These are phyloP conservation scores for Diaporthe australafricana DNA, from an alignment of 2,329 filamentous ascomycete genomes.

Conservation along the genomic window DNA sequence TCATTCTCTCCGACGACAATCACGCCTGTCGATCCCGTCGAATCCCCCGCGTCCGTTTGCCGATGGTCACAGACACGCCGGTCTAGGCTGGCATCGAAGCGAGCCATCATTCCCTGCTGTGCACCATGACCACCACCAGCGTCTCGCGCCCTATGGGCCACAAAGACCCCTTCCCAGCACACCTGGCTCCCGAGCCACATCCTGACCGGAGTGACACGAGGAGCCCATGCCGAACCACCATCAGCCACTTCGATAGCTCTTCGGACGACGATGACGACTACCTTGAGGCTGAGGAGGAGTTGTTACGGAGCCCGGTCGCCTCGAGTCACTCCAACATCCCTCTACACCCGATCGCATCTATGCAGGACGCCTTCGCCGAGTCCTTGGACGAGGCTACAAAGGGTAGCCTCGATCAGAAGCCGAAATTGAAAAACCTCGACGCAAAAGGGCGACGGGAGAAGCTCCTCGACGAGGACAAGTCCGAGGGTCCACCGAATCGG, in stretches of 20 bases:
- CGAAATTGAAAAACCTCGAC: constrained; percentile 64
- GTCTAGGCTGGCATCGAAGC: constrained; percentile 39
- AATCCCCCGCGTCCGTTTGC: constrained; percentile 30
- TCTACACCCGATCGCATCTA: constrained; percentile 76
- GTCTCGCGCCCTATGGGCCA: constrained; percentile 34
- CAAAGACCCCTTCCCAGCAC: constrained; percentile 27
- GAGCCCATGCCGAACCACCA: constrained; percentile 35
- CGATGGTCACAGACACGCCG: constrained; percentile 38
- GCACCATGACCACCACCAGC: constrained; percentile 36
- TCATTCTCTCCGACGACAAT: constrained; percentile 31
- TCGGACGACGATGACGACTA: constrained; percentile 31
- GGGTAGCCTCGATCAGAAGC: constrained; percentile 58
- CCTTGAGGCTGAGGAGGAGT: neutral
- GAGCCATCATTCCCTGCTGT: constrained; percentile 36
- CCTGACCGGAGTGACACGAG: constrained; percentile 34
- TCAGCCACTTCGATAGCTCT: constrained; percentile 36
- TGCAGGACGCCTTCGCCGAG: constrained; percentile 87
- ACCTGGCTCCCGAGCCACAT: constrained; percentile 29
- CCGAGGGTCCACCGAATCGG: constrained; percentile 77
- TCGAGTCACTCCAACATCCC: constrained; percentile 46
- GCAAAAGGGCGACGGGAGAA: constrained; percentile 72
- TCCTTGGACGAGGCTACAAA: constrained; percentile 79
- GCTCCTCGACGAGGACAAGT: constrained; percentile 75
- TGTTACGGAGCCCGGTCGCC: constrained; percentile 21
- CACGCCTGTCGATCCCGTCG: constrained; percentile 29